Evolutionary conservation across 1,284 basidiomycete genomes (phyloP).

Genomic region (Rhodotorula sp.): DNA sequence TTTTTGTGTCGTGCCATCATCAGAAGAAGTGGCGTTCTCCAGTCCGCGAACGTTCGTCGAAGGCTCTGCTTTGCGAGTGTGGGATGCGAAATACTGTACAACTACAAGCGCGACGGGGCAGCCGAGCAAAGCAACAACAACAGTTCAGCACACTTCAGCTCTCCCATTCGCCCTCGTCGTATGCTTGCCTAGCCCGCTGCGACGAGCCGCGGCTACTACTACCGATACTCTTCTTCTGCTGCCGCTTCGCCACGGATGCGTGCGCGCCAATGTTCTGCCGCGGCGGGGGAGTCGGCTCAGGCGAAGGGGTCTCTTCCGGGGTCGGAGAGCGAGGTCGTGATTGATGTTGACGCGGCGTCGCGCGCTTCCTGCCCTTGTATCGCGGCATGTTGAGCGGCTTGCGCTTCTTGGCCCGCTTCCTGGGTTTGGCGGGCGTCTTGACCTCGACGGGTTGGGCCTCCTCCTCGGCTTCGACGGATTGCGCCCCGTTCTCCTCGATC

Average conservation of each 20-base stretch:
- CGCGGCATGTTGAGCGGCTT: conserved; percentile 9
- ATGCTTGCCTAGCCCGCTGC: neutral
- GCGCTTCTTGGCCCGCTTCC: conserved; percentile 4
- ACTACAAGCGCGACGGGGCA: too few species aligned
- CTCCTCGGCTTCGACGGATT: too few species aligned
- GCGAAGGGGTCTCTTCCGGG: neutral
- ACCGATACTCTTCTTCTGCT: neutral
- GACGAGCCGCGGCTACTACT: neutral
- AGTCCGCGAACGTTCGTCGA: too few species aligned
- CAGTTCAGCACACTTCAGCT: neutral
- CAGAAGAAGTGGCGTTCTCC: too few species aligned
- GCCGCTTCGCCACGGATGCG: neutral
- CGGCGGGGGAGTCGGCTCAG: neutral
- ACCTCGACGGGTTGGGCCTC: neutral
- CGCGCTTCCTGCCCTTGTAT: neutral
- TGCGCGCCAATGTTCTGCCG: neutral
- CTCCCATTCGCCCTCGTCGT: neutral
- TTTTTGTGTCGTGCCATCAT: neutral
- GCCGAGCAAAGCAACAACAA: neutral
- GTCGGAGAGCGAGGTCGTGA: neutral
- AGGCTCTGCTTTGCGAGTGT: neutral
- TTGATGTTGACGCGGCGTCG: neutral
- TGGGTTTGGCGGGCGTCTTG: neutral
- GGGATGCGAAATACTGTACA: neutral
- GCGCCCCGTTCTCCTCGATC: too few species aligned